phyloP scores from a whole-genome alignment of 768 basidiomycete genomes.

The Leccinum truebloodii region DNA sequence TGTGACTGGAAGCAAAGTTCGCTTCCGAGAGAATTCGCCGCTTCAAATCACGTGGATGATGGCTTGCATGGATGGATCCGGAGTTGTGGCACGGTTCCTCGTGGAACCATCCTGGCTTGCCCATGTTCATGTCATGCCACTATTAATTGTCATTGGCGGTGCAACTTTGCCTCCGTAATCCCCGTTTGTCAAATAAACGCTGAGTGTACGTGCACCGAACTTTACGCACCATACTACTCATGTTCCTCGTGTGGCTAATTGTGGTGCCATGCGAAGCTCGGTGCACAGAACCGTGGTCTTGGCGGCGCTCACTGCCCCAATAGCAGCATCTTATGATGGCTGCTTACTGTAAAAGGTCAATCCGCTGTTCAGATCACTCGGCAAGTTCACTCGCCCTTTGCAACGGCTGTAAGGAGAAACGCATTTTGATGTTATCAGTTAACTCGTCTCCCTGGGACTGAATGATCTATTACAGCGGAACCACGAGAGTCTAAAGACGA shows the following conservation, averaged over 20 bases:
- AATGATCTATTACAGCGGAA: background rate
- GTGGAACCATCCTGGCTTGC: background rate
- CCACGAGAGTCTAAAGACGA: slow-evolving; percentile 6
- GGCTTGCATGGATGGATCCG: background rate
- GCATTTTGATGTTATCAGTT: background rate
- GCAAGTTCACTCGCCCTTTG: background rate
- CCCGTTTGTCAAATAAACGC: background rate
- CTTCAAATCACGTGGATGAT: background rate
- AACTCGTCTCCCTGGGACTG: background rate
- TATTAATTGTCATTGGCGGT: background rate
- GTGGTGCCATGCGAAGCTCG: background rate
- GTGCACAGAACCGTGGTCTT: background rate
- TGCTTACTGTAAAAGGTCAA: too few species aligned
- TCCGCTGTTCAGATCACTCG: background rate
- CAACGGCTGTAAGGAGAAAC: background rate
- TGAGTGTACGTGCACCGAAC: background rate
- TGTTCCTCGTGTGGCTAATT: background rate
- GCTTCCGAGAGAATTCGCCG: background rate
- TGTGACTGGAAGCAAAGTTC: background rate
- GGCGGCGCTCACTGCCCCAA: background rate
- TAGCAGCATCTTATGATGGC: background rate
- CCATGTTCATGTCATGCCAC: background rate
- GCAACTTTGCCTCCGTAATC: background rate
- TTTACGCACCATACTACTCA: background rate
- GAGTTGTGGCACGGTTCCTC: background rate